Percentiles rank a stretch among this genome's conserved stretches.
Conservation (phyloP, 106 monocot genomes). For the Allium sativum region DNA sequence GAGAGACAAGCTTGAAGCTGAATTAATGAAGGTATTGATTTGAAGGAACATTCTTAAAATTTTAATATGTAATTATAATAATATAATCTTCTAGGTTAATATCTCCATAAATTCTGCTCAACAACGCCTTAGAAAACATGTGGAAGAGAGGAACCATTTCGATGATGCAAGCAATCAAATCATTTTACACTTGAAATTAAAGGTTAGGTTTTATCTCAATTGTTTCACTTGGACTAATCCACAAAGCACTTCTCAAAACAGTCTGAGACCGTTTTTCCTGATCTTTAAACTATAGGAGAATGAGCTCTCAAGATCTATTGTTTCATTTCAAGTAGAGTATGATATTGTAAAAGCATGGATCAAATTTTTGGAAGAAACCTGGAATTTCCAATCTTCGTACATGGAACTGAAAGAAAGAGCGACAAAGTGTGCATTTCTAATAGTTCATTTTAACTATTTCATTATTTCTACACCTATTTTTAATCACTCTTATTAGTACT, state of each 20-base stretch:
- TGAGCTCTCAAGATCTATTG: conserved; percentile 78
- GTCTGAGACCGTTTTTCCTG: neutral
- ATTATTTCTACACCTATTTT: neutral
- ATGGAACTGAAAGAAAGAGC: conserved; percentile 49
- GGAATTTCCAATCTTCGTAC: conserved; percentile 50
- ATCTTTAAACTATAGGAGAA: conserved; percentile 47
- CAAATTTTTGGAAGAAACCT: conserved; percentile 86
- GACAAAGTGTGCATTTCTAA: conserved; percentile 36
- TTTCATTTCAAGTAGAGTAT: conserved; percentile 76
- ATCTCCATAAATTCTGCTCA: conserved; percentile 36
- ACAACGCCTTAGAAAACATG: conserved; percentile 64
- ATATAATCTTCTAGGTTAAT: conserved; percentile 48
- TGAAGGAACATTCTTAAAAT: neutral
- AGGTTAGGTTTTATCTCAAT: conserved; percentile 31
- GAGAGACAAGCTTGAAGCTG: conserved; percentile 54
- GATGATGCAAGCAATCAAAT: conserved; percentile 87
- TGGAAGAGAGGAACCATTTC: conserved; percentile 88
- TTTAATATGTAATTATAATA: neutral
- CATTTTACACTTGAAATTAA: conserved; percentile 73
- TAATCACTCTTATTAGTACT: neutral
- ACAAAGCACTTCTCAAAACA: neutral
- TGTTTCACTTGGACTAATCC: neutral
- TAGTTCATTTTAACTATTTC: neutral
- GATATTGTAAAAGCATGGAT: conserved; percentile 68
- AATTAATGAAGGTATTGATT: conserved; percentile 34